Conservation (phyloP, 208 protist genomes). For the Leishmania tarentolae region DNA sequence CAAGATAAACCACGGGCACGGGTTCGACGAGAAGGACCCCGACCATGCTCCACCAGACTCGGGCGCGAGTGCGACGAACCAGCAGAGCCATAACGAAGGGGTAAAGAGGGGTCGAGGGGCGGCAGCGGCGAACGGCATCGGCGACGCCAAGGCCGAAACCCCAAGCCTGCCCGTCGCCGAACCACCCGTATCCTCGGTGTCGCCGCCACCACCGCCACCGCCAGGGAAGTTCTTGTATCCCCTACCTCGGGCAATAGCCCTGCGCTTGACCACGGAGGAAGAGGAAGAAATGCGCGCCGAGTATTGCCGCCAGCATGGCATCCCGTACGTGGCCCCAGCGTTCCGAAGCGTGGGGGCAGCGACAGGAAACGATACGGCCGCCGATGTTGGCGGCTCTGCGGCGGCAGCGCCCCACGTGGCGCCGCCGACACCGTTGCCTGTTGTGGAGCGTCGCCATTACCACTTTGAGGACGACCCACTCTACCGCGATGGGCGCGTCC, state of each 20-base stretch:
- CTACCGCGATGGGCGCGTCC: constrained; percentile 57
- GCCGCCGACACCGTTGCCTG: constrained; percentile 14
- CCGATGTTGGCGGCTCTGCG: background rate
- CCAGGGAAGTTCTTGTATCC: constrained; percentile 32
- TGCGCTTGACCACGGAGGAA: constrained; percentile 37
- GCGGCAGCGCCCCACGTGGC: constrained; percentile 7
- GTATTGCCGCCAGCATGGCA: constrained; percentile 28
- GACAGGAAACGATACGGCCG: background rate
- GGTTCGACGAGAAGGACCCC: background rate
- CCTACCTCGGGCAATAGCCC: constrained; percentile 35
- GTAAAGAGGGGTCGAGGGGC: background rate
- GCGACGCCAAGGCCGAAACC: background rate
- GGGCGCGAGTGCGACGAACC: background rate
- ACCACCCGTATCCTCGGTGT: background rate
- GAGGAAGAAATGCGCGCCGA: constrained; percentile 38
- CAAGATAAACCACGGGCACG: background rate
- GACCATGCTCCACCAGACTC: background rate
- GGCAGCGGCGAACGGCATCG: background rate
- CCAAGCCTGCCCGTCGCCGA: background rate
- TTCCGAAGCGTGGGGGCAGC: constrained; percentile 17
- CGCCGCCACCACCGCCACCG: constrained; percentile 6
- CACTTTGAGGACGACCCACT: constrained; percentile 36
- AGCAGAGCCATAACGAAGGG: background rate
- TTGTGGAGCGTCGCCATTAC: constrained; percentile 37
- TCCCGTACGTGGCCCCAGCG: constrained; percentile 26